Percentiles rank a stretch among this genome's conserved stretches.
These are phyloP conservation scores for Yamadazyma triangularis DNA, from an alignment of 1,139 yeast genomes.

Conservation along the genomic window DNA sequence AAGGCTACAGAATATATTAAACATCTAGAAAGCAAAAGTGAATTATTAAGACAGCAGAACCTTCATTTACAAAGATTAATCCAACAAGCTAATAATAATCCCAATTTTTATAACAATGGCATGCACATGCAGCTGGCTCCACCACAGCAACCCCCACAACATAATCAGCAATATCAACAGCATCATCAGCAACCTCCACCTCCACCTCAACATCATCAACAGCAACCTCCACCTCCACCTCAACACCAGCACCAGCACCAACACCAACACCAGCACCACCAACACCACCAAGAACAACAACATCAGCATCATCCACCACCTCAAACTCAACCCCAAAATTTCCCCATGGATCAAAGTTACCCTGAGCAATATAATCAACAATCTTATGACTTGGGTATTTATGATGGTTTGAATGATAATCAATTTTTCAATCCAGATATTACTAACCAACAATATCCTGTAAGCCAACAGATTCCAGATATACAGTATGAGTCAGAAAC, in stretches of 20 bases:
- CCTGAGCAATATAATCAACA: neutral
- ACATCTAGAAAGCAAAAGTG: constrained; percentile 73
- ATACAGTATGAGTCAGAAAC: no score
- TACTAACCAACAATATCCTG: constrained; percentile 16
- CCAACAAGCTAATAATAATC: constrained; percentile 23
- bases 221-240: constrained; percentile 4
- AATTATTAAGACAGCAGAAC: constrained; percentile 51
- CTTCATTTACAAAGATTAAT: constrained; percentile 40
- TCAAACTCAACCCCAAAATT: no score
- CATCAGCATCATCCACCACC: constrained; percentile 1
- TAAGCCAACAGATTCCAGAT: no score
- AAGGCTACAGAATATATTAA: constrained; percentile 85
- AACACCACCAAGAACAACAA: constrained; percentile 2
- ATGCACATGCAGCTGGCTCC: no score
- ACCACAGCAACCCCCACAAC: constrained; percentile 7
- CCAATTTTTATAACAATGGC: constrained; percentile 3
- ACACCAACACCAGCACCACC: no score
- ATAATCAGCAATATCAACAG: constrained; percentile 1
- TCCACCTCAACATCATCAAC: constrained; percentile 4
- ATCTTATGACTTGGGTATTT: constrained; percentile 2
- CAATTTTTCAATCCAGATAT: constrained; percentile 10
- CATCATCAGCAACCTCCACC: no score
- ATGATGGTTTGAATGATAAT: neutral
- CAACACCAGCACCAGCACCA: no score
- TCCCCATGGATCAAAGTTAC: neutral